phyloP scores from a whole-genome alignment of 2,329 filamentous ascomycete species.

The Phialemonium atrogriseum region DNA sequence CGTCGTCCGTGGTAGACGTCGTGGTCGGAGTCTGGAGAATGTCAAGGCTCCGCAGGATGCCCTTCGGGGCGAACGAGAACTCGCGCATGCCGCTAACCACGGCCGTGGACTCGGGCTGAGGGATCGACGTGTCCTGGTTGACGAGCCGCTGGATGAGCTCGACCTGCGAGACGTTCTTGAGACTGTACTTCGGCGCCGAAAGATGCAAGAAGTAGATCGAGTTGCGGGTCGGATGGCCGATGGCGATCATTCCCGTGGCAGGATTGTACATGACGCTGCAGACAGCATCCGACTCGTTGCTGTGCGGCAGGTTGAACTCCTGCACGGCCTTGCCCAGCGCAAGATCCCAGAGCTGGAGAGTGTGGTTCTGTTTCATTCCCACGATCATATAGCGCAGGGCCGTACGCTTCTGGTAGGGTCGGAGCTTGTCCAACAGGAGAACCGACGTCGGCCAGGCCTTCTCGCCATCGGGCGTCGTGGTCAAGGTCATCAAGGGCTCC shows the following conservation, averaged over 20 bases:
- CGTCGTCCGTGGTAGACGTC: slow-evolving; percentile 48
- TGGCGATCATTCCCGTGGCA: slow-evolving; percentile 82
- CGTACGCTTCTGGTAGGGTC: slow-evolving; percentile 82
- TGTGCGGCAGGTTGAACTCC: slow-evolving; percentile 92
- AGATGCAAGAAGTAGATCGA: slow-evolving; percentile 96
- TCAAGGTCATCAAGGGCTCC: slow-evolving; percentile 77
- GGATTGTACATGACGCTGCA: slow-evolving; percentile 96
- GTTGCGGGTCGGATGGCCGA: slow-evolving; percentile 94
- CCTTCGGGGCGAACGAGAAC: slow-evolving; percentile 83
- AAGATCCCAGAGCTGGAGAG: slow-evolving; percentile 96
- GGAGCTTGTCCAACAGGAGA: slow-evolving; percentile 90
- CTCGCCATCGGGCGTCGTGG: slow-evolving; percentile 77
- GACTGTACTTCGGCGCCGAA: slow-evolving; percentile 85
- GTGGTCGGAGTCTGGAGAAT: slow-evolving; percentile 68
- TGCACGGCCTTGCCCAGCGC: slow-evolving; percentile 92
- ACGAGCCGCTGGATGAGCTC: slow-evolving; percentile 75
- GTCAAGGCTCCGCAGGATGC: slow-evolving; percentile 80
- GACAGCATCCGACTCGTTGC: slow-evolving; percentile 93
- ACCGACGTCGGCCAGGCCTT: slow-evolving; percentile 97
- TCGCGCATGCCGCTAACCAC: slow-evolving; percentile 96
- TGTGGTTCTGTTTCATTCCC: slow-evolving; percentile 98
- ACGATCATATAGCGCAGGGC: slow-evolving; percentile 93
- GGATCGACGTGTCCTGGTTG: slow-evolving; percentile 62
- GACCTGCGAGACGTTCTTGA: slow-evolving; percentile 77
- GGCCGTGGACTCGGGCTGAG: slow-evolving; percentile 86